Conservation (phyloP, 805 yeast genomes). For the Zygoascus ofunaensis region DNA sequence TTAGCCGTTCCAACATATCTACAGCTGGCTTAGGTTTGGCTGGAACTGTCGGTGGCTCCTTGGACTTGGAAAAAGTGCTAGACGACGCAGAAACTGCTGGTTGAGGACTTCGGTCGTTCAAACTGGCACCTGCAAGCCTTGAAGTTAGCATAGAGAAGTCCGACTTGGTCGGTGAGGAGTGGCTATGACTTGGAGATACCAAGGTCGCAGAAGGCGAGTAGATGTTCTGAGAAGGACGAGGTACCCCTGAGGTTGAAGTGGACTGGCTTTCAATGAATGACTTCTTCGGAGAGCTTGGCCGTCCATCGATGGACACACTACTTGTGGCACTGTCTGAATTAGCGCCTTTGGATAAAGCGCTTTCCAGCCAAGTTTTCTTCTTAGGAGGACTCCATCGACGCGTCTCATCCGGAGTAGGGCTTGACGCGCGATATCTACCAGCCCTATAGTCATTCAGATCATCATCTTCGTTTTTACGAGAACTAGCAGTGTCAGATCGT, state of each 20-base stretch:
- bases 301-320: background rate
- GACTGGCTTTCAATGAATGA: constrained; percentile 3
- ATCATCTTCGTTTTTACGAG: background rate
- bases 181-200: background rate
- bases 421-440: background rate
- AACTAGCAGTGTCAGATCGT: background rate
- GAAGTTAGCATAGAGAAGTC: background rate
- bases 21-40: background rate
- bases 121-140: background rate
- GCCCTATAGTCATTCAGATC: background rate
- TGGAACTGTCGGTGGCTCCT: background rate
- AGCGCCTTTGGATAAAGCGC: constrained; percentile 20
- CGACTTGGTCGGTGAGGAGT: background rate
- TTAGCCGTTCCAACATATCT: background rate
- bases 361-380: constrained; percentile 24
- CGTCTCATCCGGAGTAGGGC: constrained; percentile 5
- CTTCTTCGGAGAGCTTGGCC: constrained; percentile 12
- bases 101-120: background rate
- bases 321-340: no score
- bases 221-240: background rate
- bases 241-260: background rate
- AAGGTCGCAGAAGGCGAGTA: constrained; percentile 2
- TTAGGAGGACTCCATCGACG: constrained; percentile 21
- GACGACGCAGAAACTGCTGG: background rate
- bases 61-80: background rate